phyloP scores from a whole-genome alignment of 345 rosid genomes.

The Populus tremula region DNA sequence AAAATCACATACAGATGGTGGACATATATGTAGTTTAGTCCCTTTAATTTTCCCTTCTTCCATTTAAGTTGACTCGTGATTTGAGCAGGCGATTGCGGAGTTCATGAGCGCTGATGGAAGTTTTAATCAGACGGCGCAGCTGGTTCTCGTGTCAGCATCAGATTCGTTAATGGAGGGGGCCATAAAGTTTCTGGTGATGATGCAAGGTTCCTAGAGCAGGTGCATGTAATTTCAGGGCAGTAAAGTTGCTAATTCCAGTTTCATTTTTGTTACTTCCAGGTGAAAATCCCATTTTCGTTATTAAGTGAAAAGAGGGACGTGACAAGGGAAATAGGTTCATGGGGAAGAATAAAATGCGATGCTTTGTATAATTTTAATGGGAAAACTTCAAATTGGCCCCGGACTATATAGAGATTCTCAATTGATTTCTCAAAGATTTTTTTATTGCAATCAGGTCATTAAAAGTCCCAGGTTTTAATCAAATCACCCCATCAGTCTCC shows the following conservation, averaged over 20 bases:
- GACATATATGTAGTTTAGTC: neutral
- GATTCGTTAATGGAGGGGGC: neutral
- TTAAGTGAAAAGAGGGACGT: neutral
- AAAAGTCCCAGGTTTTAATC: neutral
- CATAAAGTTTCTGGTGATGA: neutral
- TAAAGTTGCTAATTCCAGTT: neutral
- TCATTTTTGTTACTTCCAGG: neutral
- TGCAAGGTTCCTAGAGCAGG: neutral
- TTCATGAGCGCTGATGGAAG: neutral
- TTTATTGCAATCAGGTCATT: neutral
- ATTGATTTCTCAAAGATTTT: neutral
- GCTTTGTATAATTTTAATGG: neutral
- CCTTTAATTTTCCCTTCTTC: neutral
- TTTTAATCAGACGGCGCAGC: slow-evolving; percentile 5
- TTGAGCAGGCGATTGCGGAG: neutral
- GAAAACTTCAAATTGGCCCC: neutral
- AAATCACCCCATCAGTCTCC: neutral
- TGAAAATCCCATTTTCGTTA: no score
- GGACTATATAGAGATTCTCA: neutral
- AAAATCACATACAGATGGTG: neutral
- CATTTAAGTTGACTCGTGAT: neutral
- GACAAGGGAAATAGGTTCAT: neutral
- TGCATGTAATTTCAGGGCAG: neutral
- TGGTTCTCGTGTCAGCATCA: neutral
- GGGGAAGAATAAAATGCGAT: neutral